These are phyloP conservation scores for Hyphopichia buzzinii DNA, from an alignment of 1,139 yeast species.

Conservation along the genomic window DNA sequence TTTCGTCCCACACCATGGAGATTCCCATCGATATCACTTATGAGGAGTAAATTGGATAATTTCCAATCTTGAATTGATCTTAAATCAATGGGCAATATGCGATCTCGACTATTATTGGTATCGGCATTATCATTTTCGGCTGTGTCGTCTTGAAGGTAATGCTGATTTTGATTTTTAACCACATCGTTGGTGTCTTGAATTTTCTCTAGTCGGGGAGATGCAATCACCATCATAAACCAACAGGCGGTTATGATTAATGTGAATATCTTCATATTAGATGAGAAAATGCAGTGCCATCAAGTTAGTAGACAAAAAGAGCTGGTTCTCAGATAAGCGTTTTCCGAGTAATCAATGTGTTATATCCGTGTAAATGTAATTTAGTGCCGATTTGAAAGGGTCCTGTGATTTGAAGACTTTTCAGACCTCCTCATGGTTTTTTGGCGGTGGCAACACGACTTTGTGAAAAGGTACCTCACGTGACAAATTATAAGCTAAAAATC, in stretches of 20 bases:
- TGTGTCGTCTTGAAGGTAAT: slow-evolving; percentile 5
- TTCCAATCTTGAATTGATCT: slow-evolving; percentile 53
- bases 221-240: slow-evolving; percentile 6
- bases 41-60: slow-evolving; percentile 60
- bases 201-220: slow-evolving; percentile 26
- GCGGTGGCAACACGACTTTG: too few relatives aligned
- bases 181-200: slow-evolving; percentile 10
- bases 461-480: too few relatives aligned
- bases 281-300: too few relatives aligned
- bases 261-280: not conserved
- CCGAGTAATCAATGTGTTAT: too few relatives aligned
- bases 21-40: slow-evolving; percentile 87
- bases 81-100: slow-evolving; percentile 32
- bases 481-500: too few relatives aligned
- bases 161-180: slow-evolving; percentile 5
- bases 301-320: too few relatives aligned
- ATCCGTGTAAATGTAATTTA: too few relatives aligned
- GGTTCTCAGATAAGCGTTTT: too few relatives aligned
- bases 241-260: not conserved
- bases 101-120: slow-evolving; percentile 6
- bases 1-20: slow-evolving; percentile 77
- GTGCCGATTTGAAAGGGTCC: too few relatives aligned
- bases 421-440: too few relatives aligned
- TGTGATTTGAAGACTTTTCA: too few relatives aligned
- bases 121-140: slow-evolving; percentile 5